phyloP scores from a whole-genome alignment of 2,329 filamentous ascomycete genomes.

The Ascochyta lentis region DNA sequence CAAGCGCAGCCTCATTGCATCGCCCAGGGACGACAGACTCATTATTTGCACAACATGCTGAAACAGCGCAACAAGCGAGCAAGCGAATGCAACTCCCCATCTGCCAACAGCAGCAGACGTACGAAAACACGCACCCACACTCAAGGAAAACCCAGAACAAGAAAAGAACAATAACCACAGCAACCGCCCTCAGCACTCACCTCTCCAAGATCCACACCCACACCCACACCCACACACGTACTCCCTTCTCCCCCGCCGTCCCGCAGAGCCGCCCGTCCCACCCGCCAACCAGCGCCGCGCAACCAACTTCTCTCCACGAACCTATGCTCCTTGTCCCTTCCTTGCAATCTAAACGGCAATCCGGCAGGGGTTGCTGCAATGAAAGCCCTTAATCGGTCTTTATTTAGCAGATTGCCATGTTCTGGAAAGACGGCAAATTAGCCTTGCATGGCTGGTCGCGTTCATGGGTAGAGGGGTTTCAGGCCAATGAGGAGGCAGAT shows the following conservation, averaged over 20 bases:
- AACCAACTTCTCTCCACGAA: slow-evolving; percentile 2
- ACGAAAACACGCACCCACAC: background rate
- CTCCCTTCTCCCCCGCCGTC: slow-evolving; percentile 12
- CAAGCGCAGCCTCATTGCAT: too few species aligned
- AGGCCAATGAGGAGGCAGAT: slow-evolving; percentile 1
- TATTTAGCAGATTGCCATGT: background rate
- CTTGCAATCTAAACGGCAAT: background rate
- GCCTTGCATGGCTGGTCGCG: background rate
- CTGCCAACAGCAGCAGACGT: background rate
- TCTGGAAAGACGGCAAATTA: slow-evolving; percentile 8
- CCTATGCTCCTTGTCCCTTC: background rate
- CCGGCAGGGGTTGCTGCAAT: background rate
- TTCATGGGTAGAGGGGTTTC: background rate
- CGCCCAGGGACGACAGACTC: too few species aligned
- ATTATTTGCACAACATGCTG: too few species aligned
- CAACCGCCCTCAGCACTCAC: slow-evolving; percentile 11
- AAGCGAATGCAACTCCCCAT: too few species aligned
- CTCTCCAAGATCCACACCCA: slow-evolving; percentile 7
- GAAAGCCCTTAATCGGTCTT: slow-evolving; percentile 2
- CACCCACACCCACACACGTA: background rate
- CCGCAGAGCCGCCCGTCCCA: slow-evolving; percentile 42
- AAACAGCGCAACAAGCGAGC: too few species aligned
- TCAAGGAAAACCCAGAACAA: background rate
- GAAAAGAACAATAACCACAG: background rate
- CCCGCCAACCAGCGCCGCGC: slow-evolving; percentile 13